phyloP scores from a whole-genome alignment of 257 asterid species.

The Lavandula angustifolia region DNA sequence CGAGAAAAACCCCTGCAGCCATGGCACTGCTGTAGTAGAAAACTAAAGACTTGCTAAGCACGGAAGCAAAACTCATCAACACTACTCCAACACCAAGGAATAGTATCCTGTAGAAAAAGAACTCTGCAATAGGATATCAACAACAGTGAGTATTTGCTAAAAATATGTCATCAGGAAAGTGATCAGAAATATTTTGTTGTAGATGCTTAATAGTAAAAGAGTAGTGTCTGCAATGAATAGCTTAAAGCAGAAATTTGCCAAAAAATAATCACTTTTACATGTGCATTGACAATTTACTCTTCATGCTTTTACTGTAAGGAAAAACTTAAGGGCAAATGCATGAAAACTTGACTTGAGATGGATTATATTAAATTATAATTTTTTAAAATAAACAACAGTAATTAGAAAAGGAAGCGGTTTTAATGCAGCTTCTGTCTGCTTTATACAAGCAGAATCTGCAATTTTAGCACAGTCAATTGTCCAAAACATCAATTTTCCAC shows the following conservation, averaged over 20 bases:
- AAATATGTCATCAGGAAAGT: neutral
- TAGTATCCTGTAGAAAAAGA: conserved; percentile 55
- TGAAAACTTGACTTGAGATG: neutral
- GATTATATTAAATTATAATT: neutral
- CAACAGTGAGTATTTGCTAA: neutral
- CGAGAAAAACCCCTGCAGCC: conserved; percentile 73
- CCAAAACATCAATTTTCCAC: neutral
- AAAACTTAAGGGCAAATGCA: neutral
- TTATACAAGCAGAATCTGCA: neutral
- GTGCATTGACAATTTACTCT: neutral
- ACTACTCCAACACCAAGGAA: conserved; percentile 69
- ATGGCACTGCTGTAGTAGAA: conserved; percentile 86
- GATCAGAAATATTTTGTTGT: neutral
- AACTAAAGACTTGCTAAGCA: conserved; percentile 75
- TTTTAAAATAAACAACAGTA: neutral
- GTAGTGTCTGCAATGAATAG: neutral
- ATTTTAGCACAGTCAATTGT: neutral
- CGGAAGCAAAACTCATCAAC: conserved; percentile 62
- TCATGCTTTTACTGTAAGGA: neutral
- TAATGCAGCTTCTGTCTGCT: neutral
- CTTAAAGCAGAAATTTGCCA: conserved; percentile 1
- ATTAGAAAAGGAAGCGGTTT: neutral
- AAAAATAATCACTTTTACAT: neutral
- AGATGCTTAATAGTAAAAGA: neutral
- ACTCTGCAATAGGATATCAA: conserved; percentile 54